phyloP scores from a whole-genome alignment of 129 eudicot species.

The Glebionis coronaria region DNA sequence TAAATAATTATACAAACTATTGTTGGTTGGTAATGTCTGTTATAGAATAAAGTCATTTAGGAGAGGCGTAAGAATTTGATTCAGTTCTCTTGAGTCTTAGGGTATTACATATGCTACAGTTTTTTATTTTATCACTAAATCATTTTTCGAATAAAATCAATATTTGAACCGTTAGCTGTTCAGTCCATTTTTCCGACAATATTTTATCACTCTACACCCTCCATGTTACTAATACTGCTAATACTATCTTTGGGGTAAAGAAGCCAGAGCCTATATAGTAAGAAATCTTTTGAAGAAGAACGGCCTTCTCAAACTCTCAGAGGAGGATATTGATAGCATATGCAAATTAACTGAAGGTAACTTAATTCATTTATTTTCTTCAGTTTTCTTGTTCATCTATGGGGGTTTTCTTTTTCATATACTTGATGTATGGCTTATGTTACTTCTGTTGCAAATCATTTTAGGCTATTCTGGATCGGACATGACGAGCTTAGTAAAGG shows the following conservation, averaged over 20 bases:
- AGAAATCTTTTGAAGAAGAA: slow-evolving; percentile 71
- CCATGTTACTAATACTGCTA: background rate
- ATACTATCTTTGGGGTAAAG: slow-evolving; percentile 35
- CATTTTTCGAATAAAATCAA: too few relatives aligned
- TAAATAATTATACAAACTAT: too few relatives aligned
- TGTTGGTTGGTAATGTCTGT: too few relatives aligned
- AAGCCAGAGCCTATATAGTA: slow-evolving; percentile 78
- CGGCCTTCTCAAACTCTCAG: slow-evolving; percentile 64
- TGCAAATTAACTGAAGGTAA: slow-evolving; percentile 76
- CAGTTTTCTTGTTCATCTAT: background rate
- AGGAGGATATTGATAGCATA: slow-evolving; percentile 49
- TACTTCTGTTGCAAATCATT: slow-evolving; percentile 1
- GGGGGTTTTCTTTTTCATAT: background rate
- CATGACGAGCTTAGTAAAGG: slow-evolving; percentile 92
- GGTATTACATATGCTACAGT: too few relatives aligned
- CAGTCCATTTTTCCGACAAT: background rate
- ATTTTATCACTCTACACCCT: background rate
- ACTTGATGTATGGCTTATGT: background rate
- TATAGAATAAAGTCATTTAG: too few relatives aligned
- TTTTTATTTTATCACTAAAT: too few relatives aligned
- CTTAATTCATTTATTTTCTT: background rate
- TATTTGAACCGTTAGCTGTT: too few relatives aligned
- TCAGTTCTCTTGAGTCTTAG: too few relatives aligned
- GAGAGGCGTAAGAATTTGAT: too few relatives aligned
- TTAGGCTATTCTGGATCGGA: slow-evolving; percentile 96